phyloP scores from a whole-genome alignment of 306 rosid species.

The Inga oerstediana region DNA sequence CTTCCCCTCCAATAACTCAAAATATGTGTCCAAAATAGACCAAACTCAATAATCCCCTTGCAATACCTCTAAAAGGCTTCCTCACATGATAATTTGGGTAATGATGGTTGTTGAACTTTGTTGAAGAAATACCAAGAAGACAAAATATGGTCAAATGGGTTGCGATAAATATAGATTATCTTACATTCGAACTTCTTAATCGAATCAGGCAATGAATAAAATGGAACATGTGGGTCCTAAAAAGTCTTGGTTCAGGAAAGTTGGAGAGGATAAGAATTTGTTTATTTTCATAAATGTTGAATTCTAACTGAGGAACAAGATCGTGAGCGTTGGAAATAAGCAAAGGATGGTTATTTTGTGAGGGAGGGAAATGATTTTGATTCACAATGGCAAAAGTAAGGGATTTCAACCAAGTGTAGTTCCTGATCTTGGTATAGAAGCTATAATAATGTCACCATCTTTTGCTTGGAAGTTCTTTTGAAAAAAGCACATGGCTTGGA shows the following conservation, averaged over 20 bases:
- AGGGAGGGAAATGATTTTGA: neutral
- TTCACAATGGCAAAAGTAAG: conserved; percentile 38
- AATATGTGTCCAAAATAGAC: conserved; percentile 64
- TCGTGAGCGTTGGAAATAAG: conserved; percentile 46
- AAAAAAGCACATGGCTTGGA: neutral
- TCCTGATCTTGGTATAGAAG: conserved; percentile 45
- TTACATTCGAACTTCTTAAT: conserved; percentile 20
- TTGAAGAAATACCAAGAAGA: conserved; percentile 43
- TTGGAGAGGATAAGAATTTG: conserved; percentile 38
- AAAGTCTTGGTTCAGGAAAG: conserved; percentile 38
- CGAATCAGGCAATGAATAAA: conserved; percentile 38
- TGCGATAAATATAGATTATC: conserved; percentile 21
- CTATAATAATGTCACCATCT: neutral
- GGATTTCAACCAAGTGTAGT: conserved; percentile 54
- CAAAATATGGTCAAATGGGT: conserved; percentile 57
- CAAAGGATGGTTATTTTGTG: conserved; percentile 37
- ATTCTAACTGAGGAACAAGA: conserved; percentile 47
- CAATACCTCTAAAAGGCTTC: conserved; percentile 51
- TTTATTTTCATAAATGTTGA: conserved; percentile 29
- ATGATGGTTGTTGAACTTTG: conserved; percentile 16
- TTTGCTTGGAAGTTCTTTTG: neutral
- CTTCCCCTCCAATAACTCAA: conserved; percentile 63
- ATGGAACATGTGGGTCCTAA: conserved; percentile 48
- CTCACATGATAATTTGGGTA: conserved; percentile 26
- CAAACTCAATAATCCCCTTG: conserved; percentile 40